These are phyloP conservation scores for Hordeum marinum DNA, from an alignment of 176 grass and related monocot species.

Conservation along the genomic window DNA sequence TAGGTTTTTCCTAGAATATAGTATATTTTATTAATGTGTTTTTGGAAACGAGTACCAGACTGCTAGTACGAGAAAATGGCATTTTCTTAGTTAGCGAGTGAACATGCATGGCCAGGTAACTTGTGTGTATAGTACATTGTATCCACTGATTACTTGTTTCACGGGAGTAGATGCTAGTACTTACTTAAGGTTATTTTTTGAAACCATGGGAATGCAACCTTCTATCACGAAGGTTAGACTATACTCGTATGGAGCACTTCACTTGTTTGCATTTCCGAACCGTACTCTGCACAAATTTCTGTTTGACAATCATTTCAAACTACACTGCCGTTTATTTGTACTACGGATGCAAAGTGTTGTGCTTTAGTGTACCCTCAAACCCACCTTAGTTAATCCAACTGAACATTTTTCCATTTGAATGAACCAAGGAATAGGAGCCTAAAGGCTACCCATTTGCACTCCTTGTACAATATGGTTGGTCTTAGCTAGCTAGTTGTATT, in stretches of 20 bases:
- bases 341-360: not conserved
- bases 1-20: not conserved
- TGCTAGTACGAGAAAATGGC: not conserved
- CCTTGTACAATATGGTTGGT: not conserved
- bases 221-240: not conserved
- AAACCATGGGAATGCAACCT: not conserved
- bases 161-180: too few relatives aligned
- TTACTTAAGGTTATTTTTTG: not conserved
- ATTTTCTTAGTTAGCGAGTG: not conserved
- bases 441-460: not conserved
- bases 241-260: not conserved
- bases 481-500: not conserved
- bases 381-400: not conserved
- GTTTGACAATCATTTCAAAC: not conserved
- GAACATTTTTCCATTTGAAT: not conserved
- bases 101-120: not conserved
- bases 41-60: not conserved
- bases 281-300: not conserved
- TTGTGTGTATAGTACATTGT: not conserved
- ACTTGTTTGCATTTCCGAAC: not conserved
- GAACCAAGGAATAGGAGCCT: not conserved
- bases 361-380: not conserved
- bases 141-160: not conserved
- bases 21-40: not conserved
- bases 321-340: not conserved